phyloP scores from a whole-genome alignment of 2,329 filamentous ascomycete genomes.

The Colletotrichum liaoningense region DNA sequence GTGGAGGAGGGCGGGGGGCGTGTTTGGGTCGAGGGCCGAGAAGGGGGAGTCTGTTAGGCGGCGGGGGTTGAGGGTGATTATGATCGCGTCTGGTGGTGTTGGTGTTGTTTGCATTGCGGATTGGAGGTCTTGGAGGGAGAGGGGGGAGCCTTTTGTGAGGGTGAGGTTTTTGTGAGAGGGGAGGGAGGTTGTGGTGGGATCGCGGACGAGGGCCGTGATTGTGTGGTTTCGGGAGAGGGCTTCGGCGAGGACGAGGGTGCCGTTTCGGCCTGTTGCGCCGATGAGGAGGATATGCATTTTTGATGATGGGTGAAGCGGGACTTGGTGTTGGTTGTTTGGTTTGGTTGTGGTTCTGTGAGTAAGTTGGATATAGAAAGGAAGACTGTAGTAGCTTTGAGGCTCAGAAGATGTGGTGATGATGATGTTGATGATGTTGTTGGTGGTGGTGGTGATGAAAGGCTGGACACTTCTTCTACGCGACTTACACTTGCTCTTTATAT shows the following conservation, averaged over 20 bases:
- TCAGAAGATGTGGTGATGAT: background rate
- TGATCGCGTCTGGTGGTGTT: conserved; percentile 48
- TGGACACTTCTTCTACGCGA: background rate
- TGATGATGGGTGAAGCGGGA: background rate
- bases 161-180: conserved; percentile 47
- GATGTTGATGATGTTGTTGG: background rate
- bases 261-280: conserved; percentile 60
- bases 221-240: conserved; percentile 53
- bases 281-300: conserved; percentile 59
- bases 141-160: conserved; percentile 51
- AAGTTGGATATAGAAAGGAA: too few relatives aligned
- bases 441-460: too few relatives aligned
- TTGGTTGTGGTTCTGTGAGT: background rate
- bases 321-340: too few relatives aligned
- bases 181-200: conserved; percentile 44
- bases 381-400: background rate
- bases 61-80: conserved; percentile 61
- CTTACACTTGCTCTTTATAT: background rate
- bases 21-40: conserved; percentile 48
- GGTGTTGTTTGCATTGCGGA: conserved; percentile 44
- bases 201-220: conserved; percentile 59
- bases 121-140: conserved; percentile 49
- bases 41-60: conserved; percentile 60
- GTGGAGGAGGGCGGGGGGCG: conserved; percentile 58
- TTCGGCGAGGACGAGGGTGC: conserved; percentile 53